Base-by-base conservation (phyloP, 2,329 filamentous ascomycete species). In the Venturia nashicola region DNA sequence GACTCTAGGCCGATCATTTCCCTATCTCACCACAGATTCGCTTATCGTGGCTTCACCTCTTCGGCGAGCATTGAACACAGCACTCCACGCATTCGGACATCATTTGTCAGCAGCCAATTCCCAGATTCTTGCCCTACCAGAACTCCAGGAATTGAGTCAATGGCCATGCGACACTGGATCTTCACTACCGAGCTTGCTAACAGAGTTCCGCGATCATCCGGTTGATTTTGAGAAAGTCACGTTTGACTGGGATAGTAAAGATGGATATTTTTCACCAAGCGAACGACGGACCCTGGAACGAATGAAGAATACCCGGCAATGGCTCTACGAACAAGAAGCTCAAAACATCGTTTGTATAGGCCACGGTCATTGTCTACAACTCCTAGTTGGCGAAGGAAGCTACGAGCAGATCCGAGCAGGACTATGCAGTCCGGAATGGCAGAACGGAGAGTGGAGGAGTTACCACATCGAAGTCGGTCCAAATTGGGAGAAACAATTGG, bases 1-100 rank as follows among this genome's bases (percentile, higher is more conserved):
- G 12, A 40, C 36, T n/a, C 55, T 64, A 18, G 62, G 39, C n/a
- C n/a, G 43, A 44, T 36, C 42, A 23, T 61, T 64, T 51, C 62
- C 62, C 18, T 14, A 64, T 51, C 34, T 46, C 54, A 42, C 61
- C 18, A 14, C 34, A 23, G 61, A 55, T 16, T 18, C 40, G 14
- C 39, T 64, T 20, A 60, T 64, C 20, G 54, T 64, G 5, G 36
- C 46, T 40, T 64, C 55, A 60, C 62, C 62, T 27, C 46, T 64
- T 7, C n/a, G 51, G 23, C 36, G 54, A 48, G 23, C 62, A 9
- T 12, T 64, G 6, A 32, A 46, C 12, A 64, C 62, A 23, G 55
- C 54, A 4, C 11, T 64, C 39, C 34, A 51, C 36, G 61, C 51
- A 20, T 63, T 55, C 20, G 11, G 11, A 7, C n/a, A 43, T 9